Conservation (phyloP, 2,329 filamentous ascomycete species). For the Hypoxylon sp. region DNA sequence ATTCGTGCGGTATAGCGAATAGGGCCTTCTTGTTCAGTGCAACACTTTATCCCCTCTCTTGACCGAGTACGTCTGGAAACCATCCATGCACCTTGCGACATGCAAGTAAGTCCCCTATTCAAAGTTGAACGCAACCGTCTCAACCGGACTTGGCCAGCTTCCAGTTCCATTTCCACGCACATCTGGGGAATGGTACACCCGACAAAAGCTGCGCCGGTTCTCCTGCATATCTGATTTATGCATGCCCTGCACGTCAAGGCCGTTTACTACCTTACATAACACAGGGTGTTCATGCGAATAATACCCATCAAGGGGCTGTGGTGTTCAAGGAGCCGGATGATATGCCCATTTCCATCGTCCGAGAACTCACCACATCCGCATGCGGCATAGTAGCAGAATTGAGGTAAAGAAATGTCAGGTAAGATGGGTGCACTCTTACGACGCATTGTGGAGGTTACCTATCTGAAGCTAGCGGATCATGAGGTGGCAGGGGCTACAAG, state of each 20-base stretch:
- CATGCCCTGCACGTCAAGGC: constrained; percentile 48
- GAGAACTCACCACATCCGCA: constrained; percentile 5
- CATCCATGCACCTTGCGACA: constrained; percentile 28
- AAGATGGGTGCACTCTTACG: constrained; percentile 1
- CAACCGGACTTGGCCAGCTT: constrained; percentile 41
- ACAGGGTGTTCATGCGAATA: constrained; percentile 25
- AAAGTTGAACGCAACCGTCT: constrained; percentile 31
- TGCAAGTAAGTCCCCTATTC: constrained; percentile 33
- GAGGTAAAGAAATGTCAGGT: constrained; percentile 8
- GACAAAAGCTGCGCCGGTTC: constrained; percentile 41
- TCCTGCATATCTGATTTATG: constrained; percentile 48
- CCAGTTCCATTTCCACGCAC: constrained; percentile 36
- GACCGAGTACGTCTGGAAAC: constrained; percentile 31
- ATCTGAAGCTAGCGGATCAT: constrained; percentile 32
- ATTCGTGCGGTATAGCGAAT: constrained; percentile 32
- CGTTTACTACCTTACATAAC: constrained; percentile 41
- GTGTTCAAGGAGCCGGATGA: constrained; percentile 6
- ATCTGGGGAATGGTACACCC: constrained; percentile 41
- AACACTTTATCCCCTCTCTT: constrained; percentile 30
- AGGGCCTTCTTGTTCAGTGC: constrained; percentile 33
- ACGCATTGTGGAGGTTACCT: constrained; percentile 25
- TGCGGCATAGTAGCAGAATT: constrained; percentile 17
- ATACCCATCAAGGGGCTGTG: constrained; percentile 15
- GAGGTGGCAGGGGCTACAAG: constrained; percentile 36
- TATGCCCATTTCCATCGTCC: constrained; percentile 4